Evolutionary conservation across 2,329 filamentous ascomycete genomes (phyloP), one percentile per base, ranked within the genome.

Genomic region (Claviceps humidiphila): DNA sequence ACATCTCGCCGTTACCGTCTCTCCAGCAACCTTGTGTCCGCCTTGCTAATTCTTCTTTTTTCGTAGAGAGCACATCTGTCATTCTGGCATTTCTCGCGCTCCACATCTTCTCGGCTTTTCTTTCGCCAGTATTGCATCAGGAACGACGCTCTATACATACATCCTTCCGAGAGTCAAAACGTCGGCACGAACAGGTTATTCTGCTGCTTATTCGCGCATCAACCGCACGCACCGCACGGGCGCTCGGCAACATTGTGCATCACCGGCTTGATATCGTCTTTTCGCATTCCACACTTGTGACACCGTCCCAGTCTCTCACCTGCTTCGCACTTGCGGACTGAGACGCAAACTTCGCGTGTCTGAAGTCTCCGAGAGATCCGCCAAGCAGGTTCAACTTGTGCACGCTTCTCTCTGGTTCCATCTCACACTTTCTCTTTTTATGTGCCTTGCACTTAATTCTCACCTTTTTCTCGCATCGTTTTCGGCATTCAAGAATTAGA

Each of bases 1-100:
- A 47, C 47, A 50, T 50, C 41, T 47, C 47, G 38, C 47, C 42
- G 14, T 54, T 34, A 49, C 37, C 40, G 26, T 50, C 44, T 17
- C 8, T 5, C 45, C 7, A 38, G 30, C 22, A 50, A 43, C 50
- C 52, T 52, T 39, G 47, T 37, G 51, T 26, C 24, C 37, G 42
- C 30, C 30, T 26, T 49, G 41, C 7, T 49, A 24, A 48, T 8
- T 46, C 24, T 22, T 42, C 49, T 43, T 39, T 26, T 41, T 26
- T n/a, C 40, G 5, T 14, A 20, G 40, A 11, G 26, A 17, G 38
- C 13, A 24, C 26, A 20, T 20, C 24, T 24, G 7, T 4, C 26
- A 37, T 30, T 43, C n/a, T 50, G 13, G 30, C 40, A 44, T 50
- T 14, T 11, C 17, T 34, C 30, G 14, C n/a, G 24, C 30, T 37